Evolutionary conservation across 176 grass and related monocot species (phyloP), one percentile per base, ranked within the genome.

Genomic region (Carex littledalei): DNA sequence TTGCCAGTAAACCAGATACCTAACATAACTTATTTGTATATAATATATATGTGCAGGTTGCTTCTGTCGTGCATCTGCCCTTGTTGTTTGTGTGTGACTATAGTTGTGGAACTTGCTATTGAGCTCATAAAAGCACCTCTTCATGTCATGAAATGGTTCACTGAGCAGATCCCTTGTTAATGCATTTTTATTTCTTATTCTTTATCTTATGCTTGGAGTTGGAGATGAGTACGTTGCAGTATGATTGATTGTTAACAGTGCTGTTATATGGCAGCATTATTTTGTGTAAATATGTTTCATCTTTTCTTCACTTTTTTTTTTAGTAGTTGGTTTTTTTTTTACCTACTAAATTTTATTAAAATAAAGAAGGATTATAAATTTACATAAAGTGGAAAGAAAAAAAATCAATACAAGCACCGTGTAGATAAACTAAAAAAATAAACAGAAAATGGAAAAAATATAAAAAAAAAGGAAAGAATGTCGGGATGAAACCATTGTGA

Each of bases 111-210:
- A 52, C 3, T 91, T 26, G 85, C 89, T 26, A 85, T 91, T 67
- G 89, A 91, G 67, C 89, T 91, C 77, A 83, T 91, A 62, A 91
- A 91, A 75, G 89, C 89, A 3, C 89, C 89, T 29, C 85, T 91
- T 47, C 89, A 91, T 85, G 89, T 91, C 67, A 91, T 91, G 82
- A 64, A 81, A 57, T 91, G 89, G 89, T 91, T 91, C 89, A 91
- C 89, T 37, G 63, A 86, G 31, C 66, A 91, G 76, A 91, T 91
- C 75, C 89, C 86, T 63, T 91, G 89, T 78, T 91, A 29, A 29
- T 68, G 10, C 13, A 18, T 65, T 32, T 52, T 58, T 17, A 16
- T 85, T 14, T 62, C n/a, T 10, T 15, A 62, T 81, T 59, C 12
- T 18, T 82, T 63, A 15, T 87, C 2, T 34, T 80, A 54, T 12